These are phyloP conservation scores for Hyaloperonospora brassicae DNA, from an alignment of 352 stramenopile species.

Conservation along the genomic window DNA sequence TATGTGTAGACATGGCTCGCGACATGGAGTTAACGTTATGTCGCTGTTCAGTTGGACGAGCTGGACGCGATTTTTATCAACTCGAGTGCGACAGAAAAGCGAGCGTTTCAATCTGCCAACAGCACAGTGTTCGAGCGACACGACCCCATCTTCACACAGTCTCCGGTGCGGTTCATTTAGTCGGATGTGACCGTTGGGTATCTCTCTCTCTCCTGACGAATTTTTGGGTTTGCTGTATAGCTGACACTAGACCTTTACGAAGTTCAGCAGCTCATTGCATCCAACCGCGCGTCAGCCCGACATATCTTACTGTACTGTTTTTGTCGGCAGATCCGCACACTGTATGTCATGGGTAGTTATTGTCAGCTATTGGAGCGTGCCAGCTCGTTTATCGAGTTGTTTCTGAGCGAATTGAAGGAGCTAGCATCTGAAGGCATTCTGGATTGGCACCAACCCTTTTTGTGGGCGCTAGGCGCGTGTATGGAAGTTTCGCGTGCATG, in stretches of 20 bases:
- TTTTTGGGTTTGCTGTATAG: constrained; percentile 20
- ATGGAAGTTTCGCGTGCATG: constrained; percentile 71
- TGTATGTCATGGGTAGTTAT: constrained; percentile 69
- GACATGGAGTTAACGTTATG: background rate
- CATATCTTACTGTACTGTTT: constrained; percentile 72
- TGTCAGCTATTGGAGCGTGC: constrained; percentile 49
- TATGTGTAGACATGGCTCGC: background rate
- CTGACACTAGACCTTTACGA: constrained; percentile 46
- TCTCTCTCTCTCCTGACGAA: background rate
- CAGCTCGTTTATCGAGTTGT: constrained; percentile 46
- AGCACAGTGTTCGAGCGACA: constrained; percentile 19
- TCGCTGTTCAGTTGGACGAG: constrained; percentile 49
- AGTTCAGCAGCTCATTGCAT: constrained; percentile 45
- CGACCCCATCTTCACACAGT: constrained; percentile 54
- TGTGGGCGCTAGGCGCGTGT: constrained; percentile 67
- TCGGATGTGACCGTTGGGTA: background rate
- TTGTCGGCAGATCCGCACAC: constrained; percentile 61
- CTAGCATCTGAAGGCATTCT: constrained; percentile 17
- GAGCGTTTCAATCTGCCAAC: constrained; percentile 15
- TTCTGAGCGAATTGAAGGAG: constrained; percentile 33
- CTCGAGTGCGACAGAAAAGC: constrained; percentile 29
- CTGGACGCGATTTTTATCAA: constrained; percentile 68
- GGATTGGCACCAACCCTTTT: constrained; percentile 42
- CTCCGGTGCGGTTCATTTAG: constrained; percentile 31
- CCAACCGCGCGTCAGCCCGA: constrained; percentile 39